Evolutionary conservation across 1,139 yeast species (phyloP), one percentile per base, ranked within the genome.

Genomic region (Sugiyamaella japonica): DNA sequence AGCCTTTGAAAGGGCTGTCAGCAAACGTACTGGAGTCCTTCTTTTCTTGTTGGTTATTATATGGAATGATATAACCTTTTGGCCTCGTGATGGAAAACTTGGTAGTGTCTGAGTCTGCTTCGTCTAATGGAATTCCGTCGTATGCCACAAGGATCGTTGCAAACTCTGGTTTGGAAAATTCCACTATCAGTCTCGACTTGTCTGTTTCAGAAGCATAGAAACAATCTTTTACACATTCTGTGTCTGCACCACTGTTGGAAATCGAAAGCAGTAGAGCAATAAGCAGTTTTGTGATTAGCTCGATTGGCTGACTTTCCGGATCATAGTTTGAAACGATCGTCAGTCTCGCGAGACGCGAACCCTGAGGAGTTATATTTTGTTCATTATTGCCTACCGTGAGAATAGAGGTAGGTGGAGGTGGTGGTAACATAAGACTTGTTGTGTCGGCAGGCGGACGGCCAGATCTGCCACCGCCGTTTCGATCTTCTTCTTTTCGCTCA

Each of bases 71-170:
- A 62, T 84, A 88, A 57, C 83, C 86, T n/a, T 73, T 71, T 1
- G 95, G 93, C 62, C 95, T 75, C 8, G 68, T 60, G 2, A 84
- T 65, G 1, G 59, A 63, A 12, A 84, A 63, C 8, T 43, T 57
- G 12, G 55, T 50, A 12, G 40, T 46, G 36, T 37, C 59, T n/a
- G 54, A 46, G 29, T 48, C 56, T 13, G 54, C 61, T 60, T 10
- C 68, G 10, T 73, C 74, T 51, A 74, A 66, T 15, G 63, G 59
- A 16, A 59, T 66, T 0, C 76, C 77, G 59, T 75, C 74, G 50
- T 83, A 71, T 1, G 86, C 76, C 38, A 77, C 70, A 1, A 82
- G 74, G 1, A 83, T 69, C 0, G 95, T 86, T 0, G 95, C 86
- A 55, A 81, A 75, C n/a, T 75, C 73, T 45, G 80, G 71, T 50